These are phyloP conservation scores for Wallacemonas sp. DNA, from an alignment of 208 protist genomes.

Conservation along the genomic window DNA sequence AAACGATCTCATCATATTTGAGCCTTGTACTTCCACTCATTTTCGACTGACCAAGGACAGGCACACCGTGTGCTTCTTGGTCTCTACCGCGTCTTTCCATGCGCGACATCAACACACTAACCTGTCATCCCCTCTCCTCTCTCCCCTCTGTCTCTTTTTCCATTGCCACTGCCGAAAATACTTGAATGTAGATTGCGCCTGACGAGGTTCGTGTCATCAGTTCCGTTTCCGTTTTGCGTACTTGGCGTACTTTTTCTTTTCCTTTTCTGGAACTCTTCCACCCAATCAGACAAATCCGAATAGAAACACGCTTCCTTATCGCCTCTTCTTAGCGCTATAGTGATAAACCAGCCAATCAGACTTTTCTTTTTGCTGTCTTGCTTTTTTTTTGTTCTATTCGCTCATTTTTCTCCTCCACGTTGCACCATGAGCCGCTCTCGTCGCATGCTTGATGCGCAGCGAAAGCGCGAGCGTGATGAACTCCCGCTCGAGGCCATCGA, in stretches of 20 bases:
- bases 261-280: too few relatives aligned
- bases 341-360: too few relatives aligned
- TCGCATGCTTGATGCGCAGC: constrained; percentile 61
- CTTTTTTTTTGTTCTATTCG: background rate
- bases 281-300: too few relatives aligned
- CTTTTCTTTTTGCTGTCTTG: background rate
- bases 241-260: background rate
- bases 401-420: background rate
- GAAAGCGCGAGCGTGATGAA: constrained; percentile 31
- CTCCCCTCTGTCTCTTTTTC: background rate
- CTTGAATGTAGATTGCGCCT: background rate
- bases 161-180: background rate
- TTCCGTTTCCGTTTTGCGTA: background rate
- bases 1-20: too few relatives aligned
- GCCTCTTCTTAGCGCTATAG: too few relatives aligned
- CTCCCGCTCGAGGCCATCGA: background rate
- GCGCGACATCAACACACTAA: too few relatives aligned
- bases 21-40: too few relatives aligned
- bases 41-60: too few relatives aligned
- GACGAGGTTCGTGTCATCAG: background rate
- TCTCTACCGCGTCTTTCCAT: too few relatives aligned
- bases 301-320: too few relatives aligned
- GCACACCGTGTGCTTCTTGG: too few relatives aligned
- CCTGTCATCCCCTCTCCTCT: background rate
- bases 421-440: constrained; percentile 38